Evolutionary conservation across 345 rosid genomes (phyloP).

Genomic region (Sapria himalayana): DNA sequence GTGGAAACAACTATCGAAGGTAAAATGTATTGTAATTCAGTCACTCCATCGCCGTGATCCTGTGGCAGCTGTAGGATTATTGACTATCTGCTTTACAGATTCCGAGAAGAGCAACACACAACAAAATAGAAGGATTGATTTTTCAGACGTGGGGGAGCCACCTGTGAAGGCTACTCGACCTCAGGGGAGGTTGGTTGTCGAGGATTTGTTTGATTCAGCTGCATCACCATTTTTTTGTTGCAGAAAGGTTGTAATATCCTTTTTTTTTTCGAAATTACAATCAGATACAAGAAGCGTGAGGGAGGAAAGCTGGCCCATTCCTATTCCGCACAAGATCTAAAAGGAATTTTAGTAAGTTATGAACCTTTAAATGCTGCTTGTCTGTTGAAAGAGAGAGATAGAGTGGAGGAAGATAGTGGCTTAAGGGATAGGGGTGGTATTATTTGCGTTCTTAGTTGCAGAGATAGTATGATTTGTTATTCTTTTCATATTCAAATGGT

Average conservation of each 20-base stretch:
- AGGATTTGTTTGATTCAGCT: neutral
- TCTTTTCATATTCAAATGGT: too few species aligned
- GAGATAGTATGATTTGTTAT: too few species aligned
- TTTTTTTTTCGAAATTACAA: neutral
- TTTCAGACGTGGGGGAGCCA: slow-evolving; percentile 14
- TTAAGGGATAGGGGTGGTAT: too few species aligned
- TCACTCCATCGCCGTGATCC: neutral
- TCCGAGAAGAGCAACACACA: slow-evolving; percentile 13
- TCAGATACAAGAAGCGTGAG: slow-evolving; percentile 70
- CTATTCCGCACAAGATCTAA: slow-evolving; percentile 73
- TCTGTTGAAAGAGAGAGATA: too few species aligned
- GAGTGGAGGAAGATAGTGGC: too few species aligned
- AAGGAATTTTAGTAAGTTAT: slow-evolving; percentile 70
- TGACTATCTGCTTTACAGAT: slow-evolving; percentile 10
- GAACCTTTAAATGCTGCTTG: neutral
- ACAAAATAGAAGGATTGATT: slow-evolving; percentile 16
- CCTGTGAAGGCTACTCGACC: slow-evolving; percentile 61
- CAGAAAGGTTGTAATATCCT: neutral
- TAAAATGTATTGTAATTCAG: slow-evolving; percentile 7
- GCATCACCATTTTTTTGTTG: neutral
- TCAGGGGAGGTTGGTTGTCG: slow-evolving; percentile 52
- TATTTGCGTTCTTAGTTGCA: too few species aligned
- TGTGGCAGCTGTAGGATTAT: neutral
- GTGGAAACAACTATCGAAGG: slow-evolving; percentile 34
- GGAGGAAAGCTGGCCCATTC: slow-evolving; percentile 65